Evolutionary conservation across 805 yeast genomes (phyloP).

Genomic region (Helenozyma rhizophorensis): DNA sequence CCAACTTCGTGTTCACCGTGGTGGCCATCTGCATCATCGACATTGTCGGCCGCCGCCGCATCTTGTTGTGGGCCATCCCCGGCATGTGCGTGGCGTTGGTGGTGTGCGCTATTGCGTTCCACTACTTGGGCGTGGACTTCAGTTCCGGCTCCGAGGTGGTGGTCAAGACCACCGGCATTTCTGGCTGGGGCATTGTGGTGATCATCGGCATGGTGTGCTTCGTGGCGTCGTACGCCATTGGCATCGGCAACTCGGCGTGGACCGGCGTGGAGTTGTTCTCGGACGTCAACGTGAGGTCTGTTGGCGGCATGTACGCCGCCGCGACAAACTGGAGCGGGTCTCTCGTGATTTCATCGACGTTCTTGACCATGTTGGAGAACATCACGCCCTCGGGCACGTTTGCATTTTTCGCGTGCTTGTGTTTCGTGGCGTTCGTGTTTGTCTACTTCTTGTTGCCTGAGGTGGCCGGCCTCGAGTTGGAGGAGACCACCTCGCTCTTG

Average conservation of each 20-base stretch:
- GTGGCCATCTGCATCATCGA: conserved; percentile 87
- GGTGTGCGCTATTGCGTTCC: conserved; percentile 87
- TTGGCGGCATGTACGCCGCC: conserved; percentile 87
- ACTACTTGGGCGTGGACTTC: conserved; percentile 66
- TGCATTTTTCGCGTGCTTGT: conserved; percentile 80
- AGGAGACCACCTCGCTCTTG: conserved; percentile 81
- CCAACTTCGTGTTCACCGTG: conserved; percentile 84
- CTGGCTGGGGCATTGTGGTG: conserved; percentile 85
- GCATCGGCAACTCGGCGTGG: conserved; percentile 98
- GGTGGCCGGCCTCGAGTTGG: conserved; percentile 82
- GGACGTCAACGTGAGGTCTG: conserved; percentile 81
- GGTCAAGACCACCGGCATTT: conserved; percentile 41
- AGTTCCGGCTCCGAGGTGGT: conserved; percentile 40
- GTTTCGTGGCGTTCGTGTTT: conserved; percentile 65
- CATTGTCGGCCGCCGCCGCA: conserved; percentile 79
- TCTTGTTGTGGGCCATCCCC: conserved; percentile 76
- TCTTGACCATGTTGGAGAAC: conserved; percentile 87
- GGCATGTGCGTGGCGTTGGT: conserved; percentile 76
- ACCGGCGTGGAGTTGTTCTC: conserved; percentile 95
- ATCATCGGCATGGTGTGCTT: conserved; percentile 80
- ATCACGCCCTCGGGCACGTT: conserved; percentile 96
- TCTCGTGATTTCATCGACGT: conserved; percentile 82
- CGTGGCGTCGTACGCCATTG: conserved; percentile 89
- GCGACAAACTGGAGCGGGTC: conserved; percentile 97
- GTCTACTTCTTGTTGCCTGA: conserved; percentile 89